Percentiles rank a stretch among this genome's conserved stretches.
phyloP scores from a whole-genome alignment of 2,329 filamentous ascomycete species.

The Dactylellina drechsleri region DNA sequence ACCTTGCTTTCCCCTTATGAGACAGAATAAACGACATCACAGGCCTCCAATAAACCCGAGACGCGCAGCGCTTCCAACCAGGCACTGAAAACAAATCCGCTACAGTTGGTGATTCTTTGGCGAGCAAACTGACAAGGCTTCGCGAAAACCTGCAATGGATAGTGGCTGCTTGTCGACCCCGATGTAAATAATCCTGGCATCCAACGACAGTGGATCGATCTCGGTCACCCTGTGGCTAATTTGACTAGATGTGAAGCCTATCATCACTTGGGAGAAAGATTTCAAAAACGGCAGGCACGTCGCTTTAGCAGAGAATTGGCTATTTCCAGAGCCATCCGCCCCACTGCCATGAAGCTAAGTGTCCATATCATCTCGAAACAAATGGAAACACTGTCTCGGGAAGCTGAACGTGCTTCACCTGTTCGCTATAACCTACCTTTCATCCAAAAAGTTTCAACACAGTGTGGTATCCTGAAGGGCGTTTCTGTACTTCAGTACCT shows the following conservation, averaged over 20 bases:
- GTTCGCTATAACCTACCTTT: conserved; percentile 44
- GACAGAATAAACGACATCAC: conserved; percentile 38
- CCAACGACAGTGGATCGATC: conserved; percentile 44
- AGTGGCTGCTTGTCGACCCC: conserved; percentile 13
- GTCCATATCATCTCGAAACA: conserved; percentile 42
- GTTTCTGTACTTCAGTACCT: conserved; percentile 33
- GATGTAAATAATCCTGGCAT: conserved; percentile 8
- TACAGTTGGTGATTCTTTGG: conserved; percentile 34
- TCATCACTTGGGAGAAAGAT: conserved; percentile 24
- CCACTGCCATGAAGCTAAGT: conserved; percentile 25
- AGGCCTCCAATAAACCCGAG: conserved; percentile 39
- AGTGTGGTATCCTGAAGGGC: conserved; percentile 19
- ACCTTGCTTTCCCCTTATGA: conserved; percentile 20
- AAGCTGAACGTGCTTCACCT: conserved; percentile 3
- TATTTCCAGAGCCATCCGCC: conserved; percentile 38
- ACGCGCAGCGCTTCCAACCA: conserved; percentile 35
- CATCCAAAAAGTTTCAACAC: conserved; percentile 5
- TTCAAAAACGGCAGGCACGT: conserved; percentile 7
- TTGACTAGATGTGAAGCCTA: conserved; percentile 23
- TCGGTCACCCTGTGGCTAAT: conserved; percentile 46
- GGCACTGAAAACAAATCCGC: conserved; percentile 41
- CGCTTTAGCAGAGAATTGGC: conserved; percentile 5
- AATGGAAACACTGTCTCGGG: conserved; percentile 40
- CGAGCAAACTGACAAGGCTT: conserved; percentile 40
- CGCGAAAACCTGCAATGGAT: conserved; percentile 2